Evolutionary conservation across 106 monocot genomes (phyloP).

Genomic region (Posidonia australis): DNA sequence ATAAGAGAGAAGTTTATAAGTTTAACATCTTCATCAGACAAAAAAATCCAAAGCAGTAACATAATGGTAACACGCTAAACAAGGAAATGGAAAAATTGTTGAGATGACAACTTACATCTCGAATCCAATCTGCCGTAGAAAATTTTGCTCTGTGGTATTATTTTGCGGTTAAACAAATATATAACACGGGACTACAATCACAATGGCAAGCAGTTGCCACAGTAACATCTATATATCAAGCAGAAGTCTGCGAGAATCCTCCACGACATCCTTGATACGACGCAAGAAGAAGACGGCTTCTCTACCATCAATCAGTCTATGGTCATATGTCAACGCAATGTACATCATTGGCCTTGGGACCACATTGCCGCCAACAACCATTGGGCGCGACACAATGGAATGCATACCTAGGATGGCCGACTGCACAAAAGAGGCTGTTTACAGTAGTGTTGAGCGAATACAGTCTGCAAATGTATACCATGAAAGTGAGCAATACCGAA

Average conservation of each 20-base stretch:
- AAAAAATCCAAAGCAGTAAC: too few species aligned
- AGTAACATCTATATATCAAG: constrained; percentile 47
- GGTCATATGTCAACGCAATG: constrained; percentile 83
- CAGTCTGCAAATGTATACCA: too few species aligned
- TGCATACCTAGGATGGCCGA: constrained; percentile 96
- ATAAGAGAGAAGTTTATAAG: too few species aligned
- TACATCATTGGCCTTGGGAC: constrained; percentile 93
- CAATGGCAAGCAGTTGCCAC: too few species aligned
- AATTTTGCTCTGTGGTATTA: too few species aligned
- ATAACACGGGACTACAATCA: too few species aligned
- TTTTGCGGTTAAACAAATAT: too few species aligned
- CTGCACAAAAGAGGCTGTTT: constrained; percentile 22
- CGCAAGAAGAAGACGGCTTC: constrained; percentile 84
- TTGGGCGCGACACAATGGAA: constrained; percentile 59
- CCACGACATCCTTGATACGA: constrained; percentile 82
- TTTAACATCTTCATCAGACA: too few species aligned
- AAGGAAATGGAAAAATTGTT: too few species aligned
- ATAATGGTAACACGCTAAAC: too few species aligned
- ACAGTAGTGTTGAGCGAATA: not conserved
- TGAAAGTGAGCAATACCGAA: not conserved
- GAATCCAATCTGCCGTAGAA: too few species aligned
- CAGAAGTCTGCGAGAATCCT: constrained; percentile 83
- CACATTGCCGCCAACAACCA: constrained; percentile 57
- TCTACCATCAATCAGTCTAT: constrained; percentile 85
- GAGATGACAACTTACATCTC: too few species aligned